Evolutionary conservation across 2,329 filamentous ascomycete genomes (phyloP), one percentile per base, ranked within the genome.

Genomic region (Fusarium stilboides): DNA sequence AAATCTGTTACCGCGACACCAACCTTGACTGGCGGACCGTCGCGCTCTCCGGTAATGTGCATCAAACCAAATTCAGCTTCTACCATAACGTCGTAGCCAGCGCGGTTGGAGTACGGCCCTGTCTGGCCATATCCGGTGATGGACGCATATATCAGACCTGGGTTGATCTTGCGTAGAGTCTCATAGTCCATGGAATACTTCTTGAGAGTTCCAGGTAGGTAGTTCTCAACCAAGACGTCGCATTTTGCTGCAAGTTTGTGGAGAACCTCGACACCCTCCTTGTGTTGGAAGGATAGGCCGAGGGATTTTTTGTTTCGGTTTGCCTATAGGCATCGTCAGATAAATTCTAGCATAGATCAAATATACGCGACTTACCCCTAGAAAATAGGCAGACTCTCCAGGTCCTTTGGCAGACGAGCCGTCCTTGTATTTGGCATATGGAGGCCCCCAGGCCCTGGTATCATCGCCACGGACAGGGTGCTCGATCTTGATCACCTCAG

Each of bases 71-170:
- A 94, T 78, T 98, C 96, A 62, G 96, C 96, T 83, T 99, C 96
- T 13, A 99, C 95, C 95, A 99, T 99, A 72, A 99, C 96, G 80
- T 99, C 96, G 84, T 99, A 99, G 6, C 96, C 96, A 5, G 96
- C 94, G 15, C 96, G 88, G 68, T 90, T 88, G 8, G 91, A 89
- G 80, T 97, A 97, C 0, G 96, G 96, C 0, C 96, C 96, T 2
- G 93, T 97, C 78, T 99, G 96, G 3, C 96, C 96, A 77, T 98
- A 99, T 1, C 96, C 96, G 0, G 96, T 99, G 74, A 99, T 97
- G 72, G 94, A 97, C 15, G 95, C 94, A 77, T 99, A 99, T 71
- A 99, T 93, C 46, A 99, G 85, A 8, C 85, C 83, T 0, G 95
- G 94, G 76, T 98, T 98, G 77, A 98, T 90, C 70, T 89, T 87